phyloP scores from a whole-genome alignment of 2,329 filamentous ascomycete species.

The Cladosporium sp. region DNA sequence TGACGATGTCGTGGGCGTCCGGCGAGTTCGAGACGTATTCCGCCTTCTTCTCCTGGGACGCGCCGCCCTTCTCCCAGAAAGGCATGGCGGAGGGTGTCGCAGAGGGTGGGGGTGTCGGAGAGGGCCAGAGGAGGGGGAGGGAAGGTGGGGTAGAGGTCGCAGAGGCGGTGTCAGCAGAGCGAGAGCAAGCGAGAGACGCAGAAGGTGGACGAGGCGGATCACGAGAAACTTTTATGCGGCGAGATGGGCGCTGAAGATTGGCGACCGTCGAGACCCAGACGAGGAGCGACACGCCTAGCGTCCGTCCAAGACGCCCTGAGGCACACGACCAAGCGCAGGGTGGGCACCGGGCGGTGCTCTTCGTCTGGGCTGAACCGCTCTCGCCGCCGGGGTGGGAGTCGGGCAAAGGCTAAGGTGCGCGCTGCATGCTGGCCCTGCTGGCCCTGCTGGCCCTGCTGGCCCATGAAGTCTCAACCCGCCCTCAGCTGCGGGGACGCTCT shows the following conservation, averaged over 20 bases:
- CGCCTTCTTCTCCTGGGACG: background rate
- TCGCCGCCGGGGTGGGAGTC: no score
- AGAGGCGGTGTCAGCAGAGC: background rate
- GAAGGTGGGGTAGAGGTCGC: background rate
- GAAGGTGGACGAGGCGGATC: background rate
- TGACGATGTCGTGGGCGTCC: constrained; percentile 8
- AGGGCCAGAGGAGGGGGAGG: background rate
- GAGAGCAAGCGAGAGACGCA: background rate
- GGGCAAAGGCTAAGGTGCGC: no score
- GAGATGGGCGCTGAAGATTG: constrained; percentile 4
- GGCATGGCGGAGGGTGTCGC: constrained; percentile 4
- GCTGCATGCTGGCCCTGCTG: no score
- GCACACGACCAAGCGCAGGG: constrained; percentile 11
- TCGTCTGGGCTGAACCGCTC: background rate
- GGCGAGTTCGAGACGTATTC: constrained; percentile 7
- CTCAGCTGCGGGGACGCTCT: background rate
- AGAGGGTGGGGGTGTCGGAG: background rate
- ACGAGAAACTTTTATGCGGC: background rate
- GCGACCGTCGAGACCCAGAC: background rate
- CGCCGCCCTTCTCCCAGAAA: constrained; percentile 8
- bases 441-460: no score
- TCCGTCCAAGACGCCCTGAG: constrained; percentile 3
- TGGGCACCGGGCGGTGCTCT: background rate
- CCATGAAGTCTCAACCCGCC: background rate
- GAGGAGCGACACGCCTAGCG: constrained; percentile 1